phyloP scores from a whole-genome alignment of 2,329 filamentous ascomycete genomes.

The Penicillium sp. region DNA sequence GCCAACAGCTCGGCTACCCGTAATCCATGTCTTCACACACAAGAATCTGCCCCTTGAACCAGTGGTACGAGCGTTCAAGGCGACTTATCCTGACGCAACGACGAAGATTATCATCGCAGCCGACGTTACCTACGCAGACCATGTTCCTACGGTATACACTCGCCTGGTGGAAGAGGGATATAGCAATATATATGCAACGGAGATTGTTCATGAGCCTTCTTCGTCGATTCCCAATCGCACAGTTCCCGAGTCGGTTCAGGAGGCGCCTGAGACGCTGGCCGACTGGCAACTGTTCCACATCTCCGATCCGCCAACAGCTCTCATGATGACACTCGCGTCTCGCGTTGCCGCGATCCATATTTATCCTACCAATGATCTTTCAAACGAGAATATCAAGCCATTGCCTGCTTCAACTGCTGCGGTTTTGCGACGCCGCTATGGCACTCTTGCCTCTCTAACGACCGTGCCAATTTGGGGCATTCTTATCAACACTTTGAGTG shows the following conservation, averaged over 20 bases:
- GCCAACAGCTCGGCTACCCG: constrained; percentile 79
- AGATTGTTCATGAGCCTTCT: constrained; percentile 72
- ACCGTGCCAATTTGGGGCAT: constrained; percentile 87
- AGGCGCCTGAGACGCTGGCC: constrained; percentile 52
- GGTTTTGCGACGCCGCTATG: constrained; percentile 79
- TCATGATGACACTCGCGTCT: constrained; percentile 82
- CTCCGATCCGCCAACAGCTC: constrained; percentile 71
- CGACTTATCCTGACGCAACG: constrained; percentile 63
- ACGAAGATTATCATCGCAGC: constrained; percentile 76
- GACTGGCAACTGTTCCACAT: constrained; percentile 81
- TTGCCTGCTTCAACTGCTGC: constrained; percentile 53
- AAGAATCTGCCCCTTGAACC: constrained; percentile 63
- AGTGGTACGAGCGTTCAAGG: constrained; percentile 60
- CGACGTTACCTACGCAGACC: constrained; percentile 80
- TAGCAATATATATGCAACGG: constrained; percentile 63
- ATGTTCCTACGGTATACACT: constrained; percentile 60
- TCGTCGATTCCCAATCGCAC: constrained; percentile 82
- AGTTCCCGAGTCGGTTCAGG: constrained; percentile 53
- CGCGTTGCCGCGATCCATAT: constrained; percentile 77
- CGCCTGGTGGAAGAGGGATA: constrained; percentile 65
- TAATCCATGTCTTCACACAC: constrained; percentile 85
- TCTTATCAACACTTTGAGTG: constrained; percentile 89
- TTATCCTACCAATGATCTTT: constrained; percentile 58
- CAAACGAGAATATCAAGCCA: constrained; percentile 33
- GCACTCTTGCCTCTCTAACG: constrained; percentile 73